These are phyloP conservation scores for Lasiodiplodia hormozganensis DNA, from an alignment of 2,329 filamentous ascomycete species.

Conservation along the genomic window DNA sequence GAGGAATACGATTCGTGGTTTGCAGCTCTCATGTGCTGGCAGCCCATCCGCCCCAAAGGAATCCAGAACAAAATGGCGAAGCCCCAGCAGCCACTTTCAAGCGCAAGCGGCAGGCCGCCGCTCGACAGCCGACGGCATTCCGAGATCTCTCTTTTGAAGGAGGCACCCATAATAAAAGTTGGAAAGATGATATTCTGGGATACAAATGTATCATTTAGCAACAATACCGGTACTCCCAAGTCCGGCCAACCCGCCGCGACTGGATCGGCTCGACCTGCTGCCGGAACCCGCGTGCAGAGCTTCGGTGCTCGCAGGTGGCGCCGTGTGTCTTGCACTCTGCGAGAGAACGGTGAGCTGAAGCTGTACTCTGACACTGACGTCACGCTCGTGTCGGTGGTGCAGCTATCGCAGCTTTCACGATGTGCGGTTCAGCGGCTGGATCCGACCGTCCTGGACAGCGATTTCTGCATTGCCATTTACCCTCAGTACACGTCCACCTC, in stretches of 20 bases:
- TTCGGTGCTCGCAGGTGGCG: constrained; percentile 75
- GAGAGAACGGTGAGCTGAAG: constrained; percentile 94
- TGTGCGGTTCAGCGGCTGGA: constrained; percentile 91
- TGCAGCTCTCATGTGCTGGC: constrained; percentile 81
- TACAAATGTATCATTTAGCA: constrained; percentile 62
- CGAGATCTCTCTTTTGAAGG: constrained; percentile 64
- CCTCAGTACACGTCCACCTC: constrained; percentile 85
- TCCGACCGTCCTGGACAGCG: constrained; percentile 86
- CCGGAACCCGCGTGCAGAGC: constrained; percentile 60
- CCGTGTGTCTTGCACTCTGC: constrained; percentile 87
- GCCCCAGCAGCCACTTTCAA: constrained; percentile 49
- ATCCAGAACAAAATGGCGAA: constrained; percentile 62
- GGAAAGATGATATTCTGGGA: constrained; percentile 78
- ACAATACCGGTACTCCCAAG: constrained; percentile 45
- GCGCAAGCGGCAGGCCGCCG: constrained; percentile 43
- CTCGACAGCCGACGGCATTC: constrained; percentile 55
- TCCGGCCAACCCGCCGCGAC: constrained; percentile 30
- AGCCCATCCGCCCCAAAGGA: constrained; percentile 70
- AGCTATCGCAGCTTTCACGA: constrained; percentile 85
- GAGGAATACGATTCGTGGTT: constrained; percentile 81
- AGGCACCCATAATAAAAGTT: constrained; percentile 90
- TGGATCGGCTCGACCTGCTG: constrained; percentile 35
- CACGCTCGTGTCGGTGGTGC: constrained; percentile 79
- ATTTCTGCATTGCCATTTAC: constrained; percentile 94
- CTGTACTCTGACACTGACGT: constrained; percentile 87